Conservation (phyloP, 345 rosid genomes). For the Linum usitatissimum region DNA sequence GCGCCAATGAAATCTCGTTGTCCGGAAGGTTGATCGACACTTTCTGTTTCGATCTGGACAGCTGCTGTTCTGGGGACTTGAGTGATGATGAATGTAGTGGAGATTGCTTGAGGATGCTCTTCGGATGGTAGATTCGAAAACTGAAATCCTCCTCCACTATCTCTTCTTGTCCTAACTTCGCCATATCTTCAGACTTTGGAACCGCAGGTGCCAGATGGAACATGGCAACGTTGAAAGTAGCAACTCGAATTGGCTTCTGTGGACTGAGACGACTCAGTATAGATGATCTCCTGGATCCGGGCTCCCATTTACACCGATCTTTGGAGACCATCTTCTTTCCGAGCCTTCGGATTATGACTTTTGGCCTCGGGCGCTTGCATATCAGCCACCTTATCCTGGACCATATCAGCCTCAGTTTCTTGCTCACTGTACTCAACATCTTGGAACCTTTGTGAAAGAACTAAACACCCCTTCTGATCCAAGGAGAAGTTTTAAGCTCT, state of each 20-base stretch:
- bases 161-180: conserved; percentile 16
- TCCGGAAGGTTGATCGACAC: conserved; percentile 90
- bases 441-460: conserved; percentile 13
- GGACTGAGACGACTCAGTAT: conserved; percentile 14
- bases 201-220: conserved; percentile 83
- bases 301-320: conserved; percentile 25
- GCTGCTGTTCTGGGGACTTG: conserved; percentile 21
- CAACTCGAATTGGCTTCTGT: conserved; percentile 52
- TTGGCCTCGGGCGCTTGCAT: conserved; percentile 47
- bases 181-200: conserved; percentile 32
- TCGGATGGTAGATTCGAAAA: conserved; percentile 8
- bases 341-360: conserved; percentile 48
- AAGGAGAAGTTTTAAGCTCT: conserved; percentile 5
- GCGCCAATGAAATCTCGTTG: conserved; percentile 79
- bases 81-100: conserved; percentile 1
- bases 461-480: conserved; percentile 13
- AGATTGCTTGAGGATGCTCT: too few relatives aligned
- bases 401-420: conserved; percentile 41
- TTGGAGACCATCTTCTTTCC: conserved; percentile 36
- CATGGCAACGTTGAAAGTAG: conserved; percentile 93
- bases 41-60: conserved; percentile 37
- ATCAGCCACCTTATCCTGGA: conserved; percentile 50
- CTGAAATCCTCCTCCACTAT: conserved; percentile 15
- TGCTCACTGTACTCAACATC: conserved; percentile 37
- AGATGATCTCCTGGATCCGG: conserved; percentile 17